Conservation (phyloP, 768 basidiomycete genomes). For the Suillus weaverae region DNA sequence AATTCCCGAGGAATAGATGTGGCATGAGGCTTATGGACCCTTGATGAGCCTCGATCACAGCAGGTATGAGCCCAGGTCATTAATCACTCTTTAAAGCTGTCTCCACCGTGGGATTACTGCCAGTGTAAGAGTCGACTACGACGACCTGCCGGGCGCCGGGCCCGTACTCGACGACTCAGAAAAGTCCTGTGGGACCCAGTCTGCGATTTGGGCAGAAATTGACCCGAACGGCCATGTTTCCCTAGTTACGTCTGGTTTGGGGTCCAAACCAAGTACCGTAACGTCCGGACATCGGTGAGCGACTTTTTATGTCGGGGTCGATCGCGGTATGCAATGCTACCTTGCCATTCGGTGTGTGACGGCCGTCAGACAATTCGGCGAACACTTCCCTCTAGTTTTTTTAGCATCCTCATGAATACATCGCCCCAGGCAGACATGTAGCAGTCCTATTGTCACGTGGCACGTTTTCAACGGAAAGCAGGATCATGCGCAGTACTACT, state of each 20-base stretch:
- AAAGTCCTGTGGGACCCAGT: background rate
- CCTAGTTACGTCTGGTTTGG: slow-evolving; percentile 1
- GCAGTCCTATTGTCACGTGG: no score
- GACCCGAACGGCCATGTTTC: background rate
- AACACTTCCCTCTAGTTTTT: background rate
- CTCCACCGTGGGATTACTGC: no score
- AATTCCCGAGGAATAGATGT: background rate
- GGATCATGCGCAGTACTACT: background rate
- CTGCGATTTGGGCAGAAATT: background rate
- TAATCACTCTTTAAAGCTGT: background rate
- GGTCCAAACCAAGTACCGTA: background rate
- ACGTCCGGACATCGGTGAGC: background rate
- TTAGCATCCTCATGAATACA: background rate
- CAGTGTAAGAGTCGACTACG: background rate
- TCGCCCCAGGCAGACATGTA: no score
- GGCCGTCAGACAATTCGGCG: background rate
- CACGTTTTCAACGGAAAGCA: background rate
- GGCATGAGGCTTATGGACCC: background rate
- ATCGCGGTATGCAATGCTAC: background rate
- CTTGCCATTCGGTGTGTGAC: background rate
- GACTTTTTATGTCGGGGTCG: background rate
- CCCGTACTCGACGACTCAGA: background rate
- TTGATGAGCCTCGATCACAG: background rate
- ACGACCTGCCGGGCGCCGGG: background rate
- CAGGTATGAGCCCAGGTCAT: background rate